A percentile compares a stretch with the other conserved stretches of the same genome.
Conservation (phyloP, 768 basidiomycete species). For the Tylopilus felleus region DNA sequence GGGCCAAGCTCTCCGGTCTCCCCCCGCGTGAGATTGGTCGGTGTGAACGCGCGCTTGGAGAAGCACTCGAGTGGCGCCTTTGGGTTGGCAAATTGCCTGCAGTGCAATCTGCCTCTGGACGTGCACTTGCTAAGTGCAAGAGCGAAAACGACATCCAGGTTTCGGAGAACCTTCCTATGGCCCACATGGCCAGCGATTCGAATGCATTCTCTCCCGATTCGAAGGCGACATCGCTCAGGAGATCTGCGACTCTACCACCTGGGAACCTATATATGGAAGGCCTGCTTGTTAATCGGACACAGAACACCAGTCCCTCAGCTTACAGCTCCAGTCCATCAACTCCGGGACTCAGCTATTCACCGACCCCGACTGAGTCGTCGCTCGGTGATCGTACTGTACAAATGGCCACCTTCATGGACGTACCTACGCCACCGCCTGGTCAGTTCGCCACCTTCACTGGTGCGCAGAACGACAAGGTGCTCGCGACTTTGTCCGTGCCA, state of each 20-base stretch:
- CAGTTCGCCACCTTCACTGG: constrained; percentile 35
- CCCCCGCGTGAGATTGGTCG: constrained; percentile 81
- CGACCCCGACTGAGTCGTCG: constrained; percentile 57
- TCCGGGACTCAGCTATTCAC: constrained; percentile 56
- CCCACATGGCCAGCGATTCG: background rate
- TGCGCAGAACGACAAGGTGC: constrained; percentile 36
- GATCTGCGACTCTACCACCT: constrained; percentile 42
- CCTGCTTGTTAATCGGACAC: background rate
- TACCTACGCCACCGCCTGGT: constrained; percentile 32
- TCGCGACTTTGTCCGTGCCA: constrained; percentile 16
- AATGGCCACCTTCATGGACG: constrained; percentile 52
- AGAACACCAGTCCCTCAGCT: constrained; percentile 24
- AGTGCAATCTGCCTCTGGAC: constrained; percentile 32
- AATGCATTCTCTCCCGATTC: constrained; percentile 10
- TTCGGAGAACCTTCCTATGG: background rate
- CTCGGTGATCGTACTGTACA: constrained; percentile 55
- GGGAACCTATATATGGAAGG: constrained; percentile 27
- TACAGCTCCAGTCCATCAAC: constrained; percentile 45
- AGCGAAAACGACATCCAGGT: constrained; percentile 44
- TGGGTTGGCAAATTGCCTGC: constrained; percentile 78
- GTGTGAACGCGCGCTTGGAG: constrained; percentile 85
- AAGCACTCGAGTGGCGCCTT: constrained; percentile 85
- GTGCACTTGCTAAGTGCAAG: constrained; percentile 46
- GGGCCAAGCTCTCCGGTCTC: constrained; percentile 92
- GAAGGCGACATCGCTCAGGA: constrained; percentile 32